Conservation (phyloP, 2,329 filamentous ascomycete species). For the Aspergillus oerlinghausenensis region DNA sequence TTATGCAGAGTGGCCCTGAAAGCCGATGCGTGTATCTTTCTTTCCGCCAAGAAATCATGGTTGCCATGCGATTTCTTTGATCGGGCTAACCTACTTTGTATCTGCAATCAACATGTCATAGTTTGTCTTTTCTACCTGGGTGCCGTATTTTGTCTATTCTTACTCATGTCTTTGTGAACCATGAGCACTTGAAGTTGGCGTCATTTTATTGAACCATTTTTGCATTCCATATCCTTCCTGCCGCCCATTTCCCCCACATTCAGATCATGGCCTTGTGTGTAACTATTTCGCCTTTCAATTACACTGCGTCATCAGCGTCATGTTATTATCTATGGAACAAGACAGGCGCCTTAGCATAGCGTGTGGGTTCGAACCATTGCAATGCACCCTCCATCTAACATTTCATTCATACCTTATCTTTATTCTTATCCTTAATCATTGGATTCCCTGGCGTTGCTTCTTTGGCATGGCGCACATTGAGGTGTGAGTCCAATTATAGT, state of each 20-base stretch:
- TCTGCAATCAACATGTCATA: neutral
- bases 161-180: neutral
- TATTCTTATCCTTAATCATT: neutral
- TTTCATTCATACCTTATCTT: neutral
- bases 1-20: neutral
- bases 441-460: neutral
- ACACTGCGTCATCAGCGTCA: conserved; percentile 5
- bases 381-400: neutral
- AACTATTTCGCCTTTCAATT: conserved; percentile 6
- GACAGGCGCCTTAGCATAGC: conserved; percentile 11
- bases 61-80: neutral
- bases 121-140: neutral
- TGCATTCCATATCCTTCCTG: neutral
- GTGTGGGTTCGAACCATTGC: conserved; percentile 3
- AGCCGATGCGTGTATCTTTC: neutral
- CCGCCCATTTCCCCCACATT: no score
- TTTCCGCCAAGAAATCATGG: neutral
- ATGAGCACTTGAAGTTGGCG: neutral
- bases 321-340: conserved; percentile 3
- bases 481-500: no score
- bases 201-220: neutral
- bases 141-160: neutral
- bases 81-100: neutral
- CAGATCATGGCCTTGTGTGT: conserved; percentile 1
- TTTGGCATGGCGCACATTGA: neutral